Evolutionary conservation across 139 green algal species (phyloP).

Genomic region (Coccomyxa sp.): DNA sequence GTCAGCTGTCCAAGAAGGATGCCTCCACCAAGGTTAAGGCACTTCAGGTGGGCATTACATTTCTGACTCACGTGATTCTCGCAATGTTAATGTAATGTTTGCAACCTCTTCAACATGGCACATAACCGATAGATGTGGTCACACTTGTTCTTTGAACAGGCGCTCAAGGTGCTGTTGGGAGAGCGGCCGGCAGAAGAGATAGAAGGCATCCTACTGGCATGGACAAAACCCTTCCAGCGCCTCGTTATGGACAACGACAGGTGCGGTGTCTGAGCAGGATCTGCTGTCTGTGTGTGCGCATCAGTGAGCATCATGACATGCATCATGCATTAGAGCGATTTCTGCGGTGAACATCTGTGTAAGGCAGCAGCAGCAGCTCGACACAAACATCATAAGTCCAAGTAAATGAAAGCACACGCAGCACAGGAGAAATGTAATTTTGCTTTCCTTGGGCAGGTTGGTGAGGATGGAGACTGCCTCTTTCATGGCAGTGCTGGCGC

Average conservation of each 20-base stretch:
- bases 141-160: conserved; percentile 12
- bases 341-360: too few relatives aligned
- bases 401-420: too few relatives aligned
- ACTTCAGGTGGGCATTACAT: conserved; percentile 44
- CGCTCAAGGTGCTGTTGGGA: conserved; percentile 35
- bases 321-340: too few relatives aligned
- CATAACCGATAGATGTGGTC: neutral
- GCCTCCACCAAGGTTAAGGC: conserved; percentile 77
- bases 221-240: conserved; percentile 54
- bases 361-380: too few relatives aligned
- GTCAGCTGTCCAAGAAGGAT: conserved; percentile 70
- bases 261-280: neutral
- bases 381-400: too few relatives aligned
- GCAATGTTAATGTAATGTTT: neutral
- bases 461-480: conserved; percentile 51
- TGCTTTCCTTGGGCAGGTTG: too few relatives aligned
- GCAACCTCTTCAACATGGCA: neutral
- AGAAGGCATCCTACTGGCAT: conserved; percentile 44
- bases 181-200: conserved; percentile 27
- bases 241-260: conserved; percentile 60
- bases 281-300: neutral
- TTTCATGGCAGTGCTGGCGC: conserved; percentile 39
- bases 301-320: neutral
- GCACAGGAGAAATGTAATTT: too few relatives aligned
- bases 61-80: neutral